These are phyloP conservation scores for Spencermartinsiella ligniputridi DNA, from an alignment of 1,139 yeast species.

Conservation along the genomic window DNA sequence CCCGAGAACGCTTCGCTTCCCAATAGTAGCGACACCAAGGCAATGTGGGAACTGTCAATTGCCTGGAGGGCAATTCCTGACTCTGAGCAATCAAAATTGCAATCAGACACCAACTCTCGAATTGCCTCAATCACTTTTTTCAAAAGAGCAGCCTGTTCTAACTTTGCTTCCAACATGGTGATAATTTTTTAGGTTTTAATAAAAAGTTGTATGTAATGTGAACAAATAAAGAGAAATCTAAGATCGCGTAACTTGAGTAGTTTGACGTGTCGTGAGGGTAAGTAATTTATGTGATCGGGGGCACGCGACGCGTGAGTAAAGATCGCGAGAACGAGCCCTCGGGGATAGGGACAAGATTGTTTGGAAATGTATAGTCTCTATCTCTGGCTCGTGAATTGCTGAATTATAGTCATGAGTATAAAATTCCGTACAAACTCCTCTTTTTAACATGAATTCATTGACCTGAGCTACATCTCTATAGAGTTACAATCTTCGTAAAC, in stretches of 20 bases:
- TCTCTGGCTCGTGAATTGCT: no score
- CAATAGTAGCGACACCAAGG: conserved; percentile 80
- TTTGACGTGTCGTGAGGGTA: neutral
- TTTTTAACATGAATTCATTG: no score
- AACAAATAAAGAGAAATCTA: no score
- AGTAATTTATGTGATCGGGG: no score
- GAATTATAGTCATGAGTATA: no score
- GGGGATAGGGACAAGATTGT: no score
- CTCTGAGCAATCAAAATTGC: conserved; percentile 95
- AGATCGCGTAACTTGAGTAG: neutral
- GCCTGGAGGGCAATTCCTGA: conserved; percentile 96
- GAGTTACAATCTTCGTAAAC: no score
- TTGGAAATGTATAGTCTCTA: no score
- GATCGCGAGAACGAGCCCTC: no score
- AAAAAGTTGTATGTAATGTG: neutral
- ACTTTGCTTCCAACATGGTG: conserved; percentile 92
- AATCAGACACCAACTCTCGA: conserved; percentile 87
- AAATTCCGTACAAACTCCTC: no score
- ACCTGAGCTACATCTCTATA: no score
- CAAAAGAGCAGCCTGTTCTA: conserved; percentile 85
- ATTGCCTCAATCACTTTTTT: conserved; percentile 90
- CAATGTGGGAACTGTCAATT: conserved; percentile 94
- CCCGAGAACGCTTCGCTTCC: conserved; percentile 89
- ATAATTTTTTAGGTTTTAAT: neutral
- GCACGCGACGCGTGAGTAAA: no score